Conservation (phyloP, 768 basidiomycete species). For the Udeniomyces megalosporus region DNA sequence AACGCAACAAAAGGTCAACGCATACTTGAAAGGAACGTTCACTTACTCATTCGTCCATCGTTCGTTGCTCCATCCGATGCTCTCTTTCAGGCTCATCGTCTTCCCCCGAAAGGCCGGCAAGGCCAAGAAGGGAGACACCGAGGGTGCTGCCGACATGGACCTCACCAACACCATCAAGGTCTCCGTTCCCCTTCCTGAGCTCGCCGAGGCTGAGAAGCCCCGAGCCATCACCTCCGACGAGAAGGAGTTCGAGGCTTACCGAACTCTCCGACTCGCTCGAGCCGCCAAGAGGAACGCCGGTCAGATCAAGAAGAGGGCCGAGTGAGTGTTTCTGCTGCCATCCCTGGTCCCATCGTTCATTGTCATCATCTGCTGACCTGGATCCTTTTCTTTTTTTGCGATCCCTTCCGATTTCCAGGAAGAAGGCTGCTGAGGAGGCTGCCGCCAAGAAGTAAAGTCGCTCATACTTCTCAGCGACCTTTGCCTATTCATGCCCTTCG, state of each 20-base stretch:
- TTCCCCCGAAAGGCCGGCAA: constrained; percentile 93
- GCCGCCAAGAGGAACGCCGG: constrained; percentile 73
- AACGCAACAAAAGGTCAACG: background rate
- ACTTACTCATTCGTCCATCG: background rate
- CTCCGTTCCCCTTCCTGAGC: constrained; percentile 54
- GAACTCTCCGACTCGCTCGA: constrained; percentile 68
- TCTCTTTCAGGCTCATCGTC: constrained; percentile 49
- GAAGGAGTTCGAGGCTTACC: constrained; percentile 74
- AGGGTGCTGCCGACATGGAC: constrained; percentile 53
- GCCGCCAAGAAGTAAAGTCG: constrained; percentile 14
- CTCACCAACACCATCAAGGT: constrained; percentile 41
- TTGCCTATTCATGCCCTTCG: background rate
- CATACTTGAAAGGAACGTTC: background rate
- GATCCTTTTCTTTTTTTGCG: background rate
- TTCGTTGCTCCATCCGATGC: no score
- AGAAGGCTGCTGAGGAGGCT: constrained; percentile 17
- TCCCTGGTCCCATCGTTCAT: background rate
- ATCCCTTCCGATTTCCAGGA: background rate
- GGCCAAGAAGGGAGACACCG: constrained; percentile 74
- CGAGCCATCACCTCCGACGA: constrained; percentile 86
- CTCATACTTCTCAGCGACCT: background rate
- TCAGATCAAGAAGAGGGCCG: constrained; percentile 60
- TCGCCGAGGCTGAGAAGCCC: constrained; percentile 59
- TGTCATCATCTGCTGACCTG: no score
- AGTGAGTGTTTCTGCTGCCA: background rate